phyloP scores from a whole-genome alignment of 1,284 basidiomycete genomes.

The Tilletia caries region DNA sequence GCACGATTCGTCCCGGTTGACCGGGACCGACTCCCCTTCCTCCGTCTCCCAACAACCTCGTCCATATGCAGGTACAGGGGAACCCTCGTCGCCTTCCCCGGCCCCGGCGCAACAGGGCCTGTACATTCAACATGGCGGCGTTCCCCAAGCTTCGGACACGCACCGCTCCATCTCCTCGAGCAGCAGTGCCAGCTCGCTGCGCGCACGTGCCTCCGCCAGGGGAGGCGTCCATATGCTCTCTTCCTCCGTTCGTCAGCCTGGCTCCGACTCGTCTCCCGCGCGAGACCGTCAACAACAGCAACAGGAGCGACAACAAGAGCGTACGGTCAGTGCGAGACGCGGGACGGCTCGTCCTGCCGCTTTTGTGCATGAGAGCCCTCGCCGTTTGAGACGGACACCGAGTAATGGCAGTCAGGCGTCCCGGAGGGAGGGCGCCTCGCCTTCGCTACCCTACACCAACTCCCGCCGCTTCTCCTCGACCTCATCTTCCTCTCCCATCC shows the following conservation, averaged over 20 bases:
- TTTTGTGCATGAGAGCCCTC: neutral
- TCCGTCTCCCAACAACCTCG: too few species aligned
- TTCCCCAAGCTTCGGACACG: neutral
- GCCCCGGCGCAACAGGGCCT: too few species aligned
- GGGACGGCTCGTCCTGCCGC: neutral
- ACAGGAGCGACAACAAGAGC: neutral
- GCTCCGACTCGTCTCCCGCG: too few species aligned
- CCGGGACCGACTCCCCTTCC: too few species aligned
- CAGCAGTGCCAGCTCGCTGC: constrained; percentile 1
- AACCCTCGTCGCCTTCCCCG: neutral
- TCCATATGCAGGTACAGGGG: too few species aligned
- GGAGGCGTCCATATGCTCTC: neutral
- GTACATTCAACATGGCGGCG: too few species aligned
- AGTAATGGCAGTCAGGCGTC: neutral
- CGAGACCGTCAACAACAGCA: too few species aligned
- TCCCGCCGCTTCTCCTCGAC: neutral
- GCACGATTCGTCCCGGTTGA: too few species aligned
- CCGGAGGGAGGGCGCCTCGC: neutral
- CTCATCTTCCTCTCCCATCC: too few species aligned
- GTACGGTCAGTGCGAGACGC: neutral
- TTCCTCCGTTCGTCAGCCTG: neutral
- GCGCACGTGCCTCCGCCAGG: constrained; percentile 1
- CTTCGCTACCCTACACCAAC: neutral
- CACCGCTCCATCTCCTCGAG: constrained; percentile 3
- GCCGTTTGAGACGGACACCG: neutral